Evolutionary conservation across 73 alveolate species (phyloP).

Genomic region (Blepharisma stoltei): DNA sequence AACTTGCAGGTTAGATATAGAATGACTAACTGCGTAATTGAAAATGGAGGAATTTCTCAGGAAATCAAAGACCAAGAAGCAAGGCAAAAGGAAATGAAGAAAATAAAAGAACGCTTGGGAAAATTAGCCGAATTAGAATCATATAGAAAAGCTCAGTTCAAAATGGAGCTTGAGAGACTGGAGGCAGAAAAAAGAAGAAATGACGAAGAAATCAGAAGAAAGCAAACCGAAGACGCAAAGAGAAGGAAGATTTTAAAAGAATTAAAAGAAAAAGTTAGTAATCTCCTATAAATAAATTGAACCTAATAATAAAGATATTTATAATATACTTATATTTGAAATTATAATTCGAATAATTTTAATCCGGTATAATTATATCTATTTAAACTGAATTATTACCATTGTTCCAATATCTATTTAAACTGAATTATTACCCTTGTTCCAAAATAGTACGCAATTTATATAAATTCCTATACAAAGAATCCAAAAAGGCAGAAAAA

Average conservation of each 20-base stretch:
- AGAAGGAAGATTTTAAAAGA: neutral
- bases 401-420: no score
- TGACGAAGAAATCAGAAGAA: neutral
- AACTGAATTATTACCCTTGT: no score
- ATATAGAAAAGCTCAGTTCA: neutral
- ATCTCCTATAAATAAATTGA: no score
- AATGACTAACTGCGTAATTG: neutral
- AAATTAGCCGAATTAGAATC: neutral
- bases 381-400: no score
- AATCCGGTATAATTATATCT: no score
- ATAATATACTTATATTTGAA: no score
- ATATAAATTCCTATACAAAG: no score
- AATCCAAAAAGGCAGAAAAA: neutral
- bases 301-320: no score
- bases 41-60: neutral
- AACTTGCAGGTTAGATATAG: slow-evolving; percentile 7
- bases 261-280: neutral
- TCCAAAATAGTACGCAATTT: no score
- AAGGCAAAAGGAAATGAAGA: neutral
- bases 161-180: neutral
- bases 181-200: neutral
- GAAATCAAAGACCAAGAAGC: neutral
- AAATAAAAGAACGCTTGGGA: neutral
- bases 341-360: no score
- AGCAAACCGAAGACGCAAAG: neutral